phyloP scores from a whole-genome alignment of 202 grass and related monocot species.

The Dendrocalamus latiflorus region DNA sequence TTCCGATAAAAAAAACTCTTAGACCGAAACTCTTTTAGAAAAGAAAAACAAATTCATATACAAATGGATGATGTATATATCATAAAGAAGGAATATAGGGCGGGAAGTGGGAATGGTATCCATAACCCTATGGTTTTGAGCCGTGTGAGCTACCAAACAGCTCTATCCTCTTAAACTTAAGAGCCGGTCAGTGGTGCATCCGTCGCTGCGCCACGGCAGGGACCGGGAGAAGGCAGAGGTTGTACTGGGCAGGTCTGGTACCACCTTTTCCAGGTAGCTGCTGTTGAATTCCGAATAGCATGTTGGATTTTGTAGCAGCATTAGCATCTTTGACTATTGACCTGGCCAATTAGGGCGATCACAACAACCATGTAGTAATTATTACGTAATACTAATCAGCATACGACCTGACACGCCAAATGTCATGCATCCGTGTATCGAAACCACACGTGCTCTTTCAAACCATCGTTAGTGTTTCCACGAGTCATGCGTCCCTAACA shows the following conservation, averaged over 20 bases:
- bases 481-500: neutral
- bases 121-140: no score
- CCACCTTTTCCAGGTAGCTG: neutral
- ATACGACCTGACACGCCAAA: neutral
- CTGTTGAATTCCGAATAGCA: no score
- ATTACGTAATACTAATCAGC: neutral
- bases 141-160: no score
- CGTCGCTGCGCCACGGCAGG: neutral
- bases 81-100: no score
- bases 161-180: no score
- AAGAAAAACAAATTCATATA: no score
- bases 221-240: neutral
- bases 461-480: neutral
- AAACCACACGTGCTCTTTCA: neutral
- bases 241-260: neutral
- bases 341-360: neutral
- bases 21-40: no score
- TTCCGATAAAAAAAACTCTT: no score
- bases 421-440: neutral
- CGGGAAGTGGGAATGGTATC: no score
- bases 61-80: no score
- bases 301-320: neutral
- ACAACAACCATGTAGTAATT: neutral
- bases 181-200: no score
- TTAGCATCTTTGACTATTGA: neutral